Evolutionary conservation across 805 yeast genomes (phyloP).

Genomic region (Yamadazyma olivae): DNA sequence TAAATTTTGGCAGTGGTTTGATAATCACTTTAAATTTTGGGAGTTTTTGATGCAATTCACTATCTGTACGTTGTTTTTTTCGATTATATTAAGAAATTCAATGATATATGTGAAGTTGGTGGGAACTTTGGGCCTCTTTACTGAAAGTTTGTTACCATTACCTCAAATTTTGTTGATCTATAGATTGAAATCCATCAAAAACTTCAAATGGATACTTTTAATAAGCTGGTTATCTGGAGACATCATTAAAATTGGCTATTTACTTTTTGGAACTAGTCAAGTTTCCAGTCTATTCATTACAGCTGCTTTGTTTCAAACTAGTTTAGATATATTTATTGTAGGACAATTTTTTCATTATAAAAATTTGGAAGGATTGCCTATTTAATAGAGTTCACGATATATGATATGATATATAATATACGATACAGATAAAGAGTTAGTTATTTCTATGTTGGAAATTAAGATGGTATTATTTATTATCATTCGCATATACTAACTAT

Average conservation of each 20-base stretch:
- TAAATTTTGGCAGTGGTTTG: slow-evolving; percentile 85
- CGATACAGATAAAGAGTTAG: too few relatives aligned
- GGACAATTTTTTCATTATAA: slow-evolving; percentile 67
- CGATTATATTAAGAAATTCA: slow-evolving; percentile 35
- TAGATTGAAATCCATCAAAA: slow-evolving; percentile 66
- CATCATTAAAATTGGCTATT: slow-evolving; percentile 67
- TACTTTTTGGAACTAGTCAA: slow-evolving; percentile 72
- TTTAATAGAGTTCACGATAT: too few relatives aligned
- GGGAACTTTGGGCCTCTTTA: slow-evolving; percentile 63
- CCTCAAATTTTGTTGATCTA: slow-evolving; percentile 74
- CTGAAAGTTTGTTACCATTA: slow-evolving; percentile 71
- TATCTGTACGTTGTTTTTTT: slow-evolving; percentile 35
- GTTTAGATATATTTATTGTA: slow-evolving; percentile 68
- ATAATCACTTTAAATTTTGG: slow-evolving; percentile 53
- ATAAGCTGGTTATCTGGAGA: slow-evolving; percentile 92
- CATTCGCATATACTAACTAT: slow-evolving; percentile 3
- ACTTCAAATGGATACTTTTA: slow-evolving; percentile 72
- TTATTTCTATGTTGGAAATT: too few relatives aligned
- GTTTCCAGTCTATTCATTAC: slow-evolving; percentile 61
- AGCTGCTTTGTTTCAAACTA: slow-evolving; percentile 77
- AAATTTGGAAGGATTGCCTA: slow-evolving; percentile 6
- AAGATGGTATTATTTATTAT: too few relatives aligned
- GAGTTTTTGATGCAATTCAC: slow-evolving; percentile 52
- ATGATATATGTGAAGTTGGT: slow-evolving; percentile 46
- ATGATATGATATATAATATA: too few relatives aligned